Evolutionary conservation across 1,284 basidiomycete genomes (phyloP).

Genomic region (Sanghuangporus weigelae): DNA sequence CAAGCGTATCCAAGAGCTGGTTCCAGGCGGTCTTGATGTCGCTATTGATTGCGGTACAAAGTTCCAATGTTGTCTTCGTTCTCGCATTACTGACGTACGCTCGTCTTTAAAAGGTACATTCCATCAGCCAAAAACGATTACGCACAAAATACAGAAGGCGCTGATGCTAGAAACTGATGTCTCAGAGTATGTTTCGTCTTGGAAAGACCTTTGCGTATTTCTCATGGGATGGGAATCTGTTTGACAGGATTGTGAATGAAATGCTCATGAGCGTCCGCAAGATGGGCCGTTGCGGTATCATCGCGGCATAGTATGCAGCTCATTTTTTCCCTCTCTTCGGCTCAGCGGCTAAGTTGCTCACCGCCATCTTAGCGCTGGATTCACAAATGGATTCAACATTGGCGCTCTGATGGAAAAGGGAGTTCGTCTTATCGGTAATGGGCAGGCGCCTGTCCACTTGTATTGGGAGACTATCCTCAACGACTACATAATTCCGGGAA

Average conservation of each 20-base stretch:
- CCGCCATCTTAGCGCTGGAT: slow-evolving; percentile 34
- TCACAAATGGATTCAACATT: slow-evolving; percentile 67
- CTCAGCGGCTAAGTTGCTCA: background rate
- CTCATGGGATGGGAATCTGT: background rate
- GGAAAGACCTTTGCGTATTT: background rate
- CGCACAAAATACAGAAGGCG: slow-evolving; percentile 65
- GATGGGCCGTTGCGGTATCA: slow-evolving; percentile 58
- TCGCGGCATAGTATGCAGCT: slow-evolving; percentile 45
- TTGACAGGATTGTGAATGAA: slow-evolving; percentile 52
- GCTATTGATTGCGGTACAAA: slow-evolving; percentile 43
- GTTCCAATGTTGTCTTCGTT: background rate
- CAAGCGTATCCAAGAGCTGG: slow-evolving; percentile 55
- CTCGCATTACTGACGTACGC: background rate
- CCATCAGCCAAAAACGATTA: slow-evolving; percentile 61
- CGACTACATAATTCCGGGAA: slow-evolving; percentile 57
- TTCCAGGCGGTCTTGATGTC: slow-evolving; percentile 61
- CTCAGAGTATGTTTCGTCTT: slow-evolving; percentile 35
- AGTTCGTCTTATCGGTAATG: slow-evolving; percentile 63
- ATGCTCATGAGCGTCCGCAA: slow-evolving; percentile 60
- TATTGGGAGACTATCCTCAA: slow-evolving; percentile 73
- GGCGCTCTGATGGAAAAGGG: slow-evolving; percentile 80
- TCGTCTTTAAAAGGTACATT: slow-evolving; percentile 45
- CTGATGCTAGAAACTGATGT: slow-evolving; percentile 76
- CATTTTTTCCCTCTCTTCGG: background rate
- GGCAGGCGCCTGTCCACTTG: slow-evolving; percentile 68